These are phyloP conservation scores for Neolentinus lepideus DNA, from an alignment of 1,284 basidiomycete genomes.

Conservation along the genomic window DNA sequence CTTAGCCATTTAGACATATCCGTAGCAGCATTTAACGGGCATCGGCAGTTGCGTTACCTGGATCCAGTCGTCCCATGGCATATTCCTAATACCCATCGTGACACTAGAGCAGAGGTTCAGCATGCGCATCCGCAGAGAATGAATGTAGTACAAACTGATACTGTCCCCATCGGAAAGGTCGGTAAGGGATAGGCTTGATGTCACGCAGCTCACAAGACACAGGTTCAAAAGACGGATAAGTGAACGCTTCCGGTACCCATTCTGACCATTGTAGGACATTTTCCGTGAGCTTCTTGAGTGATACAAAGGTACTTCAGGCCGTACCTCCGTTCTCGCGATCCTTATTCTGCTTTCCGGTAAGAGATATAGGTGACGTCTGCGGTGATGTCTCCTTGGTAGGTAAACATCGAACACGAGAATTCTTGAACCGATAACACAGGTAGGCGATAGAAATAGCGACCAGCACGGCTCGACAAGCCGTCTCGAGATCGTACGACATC, in stretches of 20 bases:
- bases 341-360: slow-evolving; percentile 14
- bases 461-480: not conserved
- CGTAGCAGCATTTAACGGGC: not conserved
- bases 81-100: slow-evolving; percentile 64
- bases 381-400: not conserved
- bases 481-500: not conserved
- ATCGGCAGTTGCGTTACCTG: slow-evolving; percentile 35
- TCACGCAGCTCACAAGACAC: slow-evolving; percentile 30
- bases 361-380: slow-evolving; percentile 9
- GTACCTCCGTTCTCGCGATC: slow-evolving; percentile 17
- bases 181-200: slow-evolving; percentile 50
- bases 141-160: slow-evolving; percentile 43
- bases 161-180: slow-evolving; percentile 55
- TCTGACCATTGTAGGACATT: slow-evolving; percentile 21
- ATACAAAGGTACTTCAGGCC: slow-evolving; percentile 1
- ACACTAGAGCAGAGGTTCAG: slow-evolving; percentile 31
- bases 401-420: not conserved
- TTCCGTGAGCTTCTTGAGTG: not conserved
- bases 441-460: not conserved
- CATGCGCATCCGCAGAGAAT: not conserved
- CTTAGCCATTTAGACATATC: no score
- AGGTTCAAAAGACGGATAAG: slow-evolving; percentile 38
- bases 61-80: slow-evolving; percentile 66
- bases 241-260: slow-evolving; percentile 42
- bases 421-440: not conserved